Percentiles rank a stretch among this genome's conserved stretches.
Evolutionary conservation across 2,329 filamentous ascomycete genomes (phyloP).

Genomic region (Colletotrichum sp.): DNA sequence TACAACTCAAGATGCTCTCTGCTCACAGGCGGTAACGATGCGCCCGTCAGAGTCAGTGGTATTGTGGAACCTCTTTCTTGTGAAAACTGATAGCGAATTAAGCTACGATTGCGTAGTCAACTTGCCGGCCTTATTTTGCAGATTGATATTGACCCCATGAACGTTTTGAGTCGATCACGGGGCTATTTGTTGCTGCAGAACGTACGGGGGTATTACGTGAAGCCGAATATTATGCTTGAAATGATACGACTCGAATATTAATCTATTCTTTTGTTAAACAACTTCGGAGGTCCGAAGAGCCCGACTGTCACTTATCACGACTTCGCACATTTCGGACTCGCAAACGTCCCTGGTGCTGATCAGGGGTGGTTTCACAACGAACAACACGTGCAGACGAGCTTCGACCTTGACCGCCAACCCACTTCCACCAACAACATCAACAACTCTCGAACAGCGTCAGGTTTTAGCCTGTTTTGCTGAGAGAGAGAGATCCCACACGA

Average conservation of each 20-base stretch:
- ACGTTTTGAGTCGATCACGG: background rate
- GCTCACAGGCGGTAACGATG: background rate
- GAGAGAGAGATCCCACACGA: background rate
- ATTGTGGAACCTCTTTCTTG: background rate
- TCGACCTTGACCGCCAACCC: background rate
- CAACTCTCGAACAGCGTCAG: background rate
- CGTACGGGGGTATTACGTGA: background rate
- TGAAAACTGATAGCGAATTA: background rate
- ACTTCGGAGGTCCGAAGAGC: background rate
- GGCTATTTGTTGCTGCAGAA: background rate
- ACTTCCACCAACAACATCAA: background rate
- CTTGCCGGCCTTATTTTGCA: background rate
- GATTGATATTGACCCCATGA: background rate
- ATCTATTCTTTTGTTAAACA: background rate
- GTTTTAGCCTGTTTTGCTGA: background rate
- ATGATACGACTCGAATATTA: background rate
- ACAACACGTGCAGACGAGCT: background rate
- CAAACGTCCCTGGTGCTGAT: background rate
- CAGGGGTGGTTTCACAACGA: background rate
- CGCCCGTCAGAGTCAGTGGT: background rate
- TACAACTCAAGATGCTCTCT: background rate
- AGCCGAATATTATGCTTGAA: background rate
- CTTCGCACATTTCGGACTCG: background rate
- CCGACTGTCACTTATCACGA: background rate
- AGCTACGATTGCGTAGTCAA: background rate